Evolutionary conservation across 371 early-diverging fungal genomes (phyloP).

Genomic region (Zychaea mexicana): DNA sequence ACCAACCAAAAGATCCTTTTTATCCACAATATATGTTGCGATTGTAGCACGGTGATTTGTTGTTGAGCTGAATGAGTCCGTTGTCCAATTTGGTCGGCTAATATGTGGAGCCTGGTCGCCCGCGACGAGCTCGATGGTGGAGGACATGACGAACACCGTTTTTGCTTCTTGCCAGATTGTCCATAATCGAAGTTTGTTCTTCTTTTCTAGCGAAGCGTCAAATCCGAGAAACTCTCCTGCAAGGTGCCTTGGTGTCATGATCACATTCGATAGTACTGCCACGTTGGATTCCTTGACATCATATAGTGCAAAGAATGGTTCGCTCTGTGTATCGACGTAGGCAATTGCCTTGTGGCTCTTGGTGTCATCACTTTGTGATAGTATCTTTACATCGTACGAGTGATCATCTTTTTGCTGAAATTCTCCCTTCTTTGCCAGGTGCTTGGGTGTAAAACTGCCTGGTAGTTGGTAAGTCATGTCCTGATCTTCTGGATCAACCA

Average conservation of each 20-base stretch:
- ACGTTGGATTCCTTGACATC: background rate
- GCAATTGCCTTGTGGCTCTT: background rate
- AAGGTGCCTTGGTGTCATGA: background rate
- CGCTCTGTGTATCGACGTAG: background rate
- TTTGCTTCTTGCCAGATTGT: background rate
- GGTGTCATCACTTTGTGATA: background rate
- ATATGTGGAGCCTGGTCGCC: background rate
- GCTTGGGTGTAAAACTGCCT: slow-evolving; percentile 9
- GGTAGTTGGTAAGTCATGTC: slow-evolving; percentile 12
- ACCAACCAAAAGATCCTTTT: background rate
- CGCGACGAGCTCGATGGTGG: background rate
- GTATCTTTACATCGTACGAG: background rate
- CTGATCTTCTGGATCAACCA: slow-evolving; percentile 7
- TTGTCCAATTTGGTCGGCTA: background rate
- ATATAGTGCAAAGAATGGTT: slow-evolving; percentile 9
- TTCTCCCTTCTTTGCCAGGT: background rate
- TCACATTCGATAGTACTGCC: background rate
- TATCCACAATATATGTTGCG: background rate
- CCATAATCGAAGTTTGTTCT: slow-evolving; percentile 2
- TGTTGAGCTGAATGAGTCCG: background rate
- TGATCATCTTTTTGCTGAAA: background rate
- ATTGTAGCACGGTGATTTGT: background rate
- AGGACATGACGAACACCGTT: background rate
- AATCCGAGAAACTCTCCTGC: background rate
- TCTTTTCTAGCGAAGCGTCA: background rate